Base-by-base conservation (phyloP, 2,329 filamentous ascomycete genomes). In the Colletotrichum lini region DNA sequence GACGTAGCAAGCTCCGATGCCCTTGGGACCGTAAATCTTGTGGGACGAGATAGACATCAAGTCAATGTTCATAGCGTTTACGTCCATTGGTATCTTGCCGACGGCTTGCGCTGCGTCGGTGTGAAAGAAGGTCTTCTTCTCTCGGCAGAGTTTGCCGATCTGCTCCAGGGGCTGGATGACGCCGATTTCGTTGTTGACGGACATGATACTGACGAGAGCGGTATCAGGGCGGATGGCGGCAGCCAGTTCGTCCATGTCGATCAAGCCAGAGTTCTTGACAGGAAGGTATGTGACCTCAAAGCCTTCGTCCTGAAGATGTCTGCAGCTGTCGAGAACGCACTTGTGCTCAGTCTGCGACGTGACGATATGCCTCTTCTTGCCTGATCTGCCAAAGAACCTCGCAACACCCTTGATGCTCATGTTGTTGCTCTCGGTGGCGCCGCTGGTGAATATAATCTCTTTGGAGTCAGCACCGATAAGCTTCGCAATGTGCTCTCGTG, bases 371-470 rank as follows among this genome's bases (percentile, higher is more conserved):
- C 93, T 98, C 91, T 98, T 98, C 90, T 98, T 98, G 77, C 95
- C 95, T 2, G 90, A 91, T 69, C 94, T 91, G 75, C 94, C 95
- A 80, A 98, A 98, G 84, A 99, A 99, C 74, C 96, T 90, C 23
- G 96, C 95, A 10, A 99, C 96, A 74, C 96, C 96, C 85, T 99
- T 99, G 85, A 99, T 94, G 82, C 95, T 98, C 96, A 99, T 99
- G 79, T 99, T 99, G 84, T 99, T 99, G 80, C 95, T 98, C 85
- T 99, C 96, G 0, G 96, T 99, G 18, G 96, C 96, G 66, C 96
- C 96, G 78, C 95, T 98, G 8, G 96, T 99, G 84, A 99, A 98
- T 77, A 99, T 97, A 75, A 99, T 98, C 81, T 99, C 96, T 84
- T 99, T 99, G 7, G 96, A 87, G 80, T 99, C 95, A 38, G 96